Conservation (phyloP, 208 protist species). For the Crithidia brevicula region DNA sequence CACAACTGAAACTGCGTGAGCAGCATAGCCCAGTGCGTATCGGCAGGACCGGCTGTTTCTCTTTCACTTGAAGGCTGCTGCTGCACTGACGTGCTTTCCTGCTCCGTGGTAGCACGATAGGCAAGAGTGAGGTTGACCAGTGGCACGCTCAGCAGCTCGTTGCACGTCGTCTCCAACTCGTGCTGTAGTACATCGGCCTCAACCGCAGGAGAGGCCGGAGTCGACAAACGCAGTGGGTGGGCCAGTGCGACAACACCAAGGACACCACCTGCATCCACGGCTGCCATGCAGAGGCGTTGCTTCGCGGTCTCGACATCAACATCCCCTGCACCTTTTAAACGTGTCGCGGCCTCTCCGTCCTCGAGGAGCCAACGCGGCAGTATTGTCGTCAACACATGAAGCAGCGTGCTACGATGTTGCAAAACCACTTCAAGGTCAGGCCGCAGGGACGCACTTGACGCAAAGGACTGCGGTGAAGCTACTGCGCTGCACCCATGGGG, state of each 20-base stretch:
- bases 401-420: slow-evolving; percentile 13
- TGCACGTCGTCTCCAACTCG: neutral
- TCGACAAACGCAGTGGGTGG: too few relatives aligned
- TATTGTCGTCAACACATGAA: neutral
- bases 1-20: slow-evolving; percentile 37
- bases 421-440: slow-evolving; percentile 10
- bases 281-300: slow-evolving; percentile 28
- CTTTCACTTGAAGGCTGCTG: neutral
- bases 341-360: neutral
- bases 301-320: neutral
- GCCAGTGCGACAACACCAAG: slow-evolving; percentile 8
- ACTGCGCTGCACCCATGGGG: too few relatives aligned
- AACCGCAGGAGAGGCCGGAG: neutral
- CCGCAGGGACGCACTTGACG: too few relatives aligned
- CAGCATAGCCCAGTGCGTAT: slow-evolving; percentile 2
- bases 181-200: neutral
- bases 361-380: slow-evolving; percentile 31
- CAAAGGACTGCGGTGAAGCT: too few relatives aligned
- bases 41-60: neutral
- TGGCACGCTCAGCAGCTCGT: neutral
- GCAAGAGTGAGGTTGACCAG: slow-evolving; percentile 3
- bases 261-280: slow-evolving; percentile 26
- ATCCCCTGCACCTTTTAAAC: neutral
- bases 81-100: neutral
- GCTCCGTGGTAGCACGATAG: neutral